A percentile compares a stretch with the other conserved stretches of the same genome.
These are phyloP conservation scores for Pseudozyma thailandica DNA, from an alignment of 1,284 basidiomycete genomes.

Conservation along the genomic window DNA sequence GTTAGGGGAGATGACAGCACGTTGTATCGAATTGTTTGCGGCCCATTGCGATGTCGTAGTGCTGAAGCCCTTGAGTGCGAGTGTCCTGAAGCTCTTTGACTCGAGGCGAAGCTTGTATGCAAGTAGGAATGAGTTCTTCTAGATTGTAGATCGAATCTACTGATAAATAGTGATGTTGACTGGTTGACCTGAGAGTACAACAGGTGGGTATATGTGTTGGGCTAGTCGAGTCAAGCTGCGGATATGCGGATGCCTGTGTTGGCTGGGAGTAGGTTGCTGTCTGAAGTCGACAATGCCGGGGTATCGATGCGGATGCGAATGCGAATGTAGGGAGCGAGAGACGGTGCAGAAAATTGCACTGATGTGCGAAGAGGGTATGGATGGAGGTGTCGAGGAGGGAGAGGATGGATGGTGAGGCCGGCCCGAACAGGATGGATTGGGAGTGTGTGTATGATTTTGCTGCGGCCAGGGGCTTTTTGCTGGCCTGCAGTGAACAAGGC, in stretches of 20 bases:
- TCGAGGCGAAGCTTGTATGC: no score
- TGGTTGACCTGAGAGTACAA: not conserved
- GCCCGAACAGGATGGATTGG: no score
- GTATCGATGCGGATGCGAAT: not conserved
- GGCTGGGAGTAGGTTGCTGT: not conserved
- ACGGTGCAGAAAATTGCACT: not conserved
- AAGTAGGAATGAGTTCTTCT: no score
- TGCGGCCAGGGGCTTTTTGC: conserved; percentile 14
- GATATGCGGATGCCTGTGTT: not conserved
- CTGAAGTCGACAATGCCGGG: not conserved
- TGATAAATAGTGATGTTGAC: not conserved
- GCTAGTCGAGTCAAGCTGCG: not conserved
- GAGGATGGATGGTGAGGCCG: conserved; percentile 3
- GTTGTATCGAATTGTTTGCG: not conserved
- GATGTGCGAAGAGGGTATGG: not conserved
- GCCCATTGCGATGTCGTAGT: conserved; percentile 4
- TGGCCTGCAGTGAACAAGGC: not conserved
- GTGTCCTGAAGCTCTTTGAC: no score
- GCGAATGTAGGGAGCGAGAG: not conserved
- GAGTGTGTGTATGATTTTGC: not conserved
- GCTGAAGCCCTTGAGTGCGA: no score
- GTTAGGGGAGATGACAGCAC: not conserved
- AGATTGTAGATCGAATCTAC: no score
- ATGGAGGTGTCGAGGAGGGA: not conserved
- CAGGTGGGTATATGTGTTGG: not conserved